A percentile compares a stretch with the other conserved stretches of the same genome.
Evolutionary conservation across 306 rosid species (phyloP).

Genomic region (Cucumis hystrix): DNA sequence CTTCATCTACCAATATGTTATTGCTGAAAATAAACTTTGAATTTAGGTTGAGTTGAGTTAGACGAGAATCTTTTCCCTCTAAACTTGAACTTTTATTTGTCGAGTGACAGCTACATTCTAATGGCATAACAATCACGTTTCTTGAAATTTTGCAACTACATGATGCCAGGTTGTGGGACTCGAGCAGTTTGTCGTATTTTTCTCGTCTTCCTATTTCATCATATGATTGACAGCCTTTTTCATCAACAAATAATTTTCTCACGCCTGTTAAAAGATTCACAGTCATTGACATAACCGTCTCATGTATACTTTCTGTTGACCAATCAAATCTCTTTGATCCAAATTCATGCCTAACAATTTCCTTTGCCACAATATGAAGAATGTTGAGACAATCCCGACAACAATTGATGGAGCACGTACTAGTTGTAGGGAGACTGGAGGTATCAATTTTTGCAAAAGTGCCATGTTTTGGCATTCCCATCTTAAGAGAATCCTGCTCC

Average conservation of each 20-base stretch:
- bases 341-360: conserved; percentile 29
- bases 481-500: too few relatives aligned
- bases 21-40: too few relatives aligned
- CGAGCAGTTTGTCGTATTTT: conserved; percentile 10
- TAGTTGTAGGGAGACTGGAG: too few relatives aligned
- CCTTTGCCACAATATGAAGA: conserved; percentile 29
- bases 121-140: too few relatives aligned
- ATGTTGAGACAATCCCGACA: conserved; percentile 47
- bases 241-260: conserved; percentile 25
- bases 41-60: too few relatives aligned
- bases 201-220: conserved; percentile 12
- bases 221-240: conserved; percentile 13
- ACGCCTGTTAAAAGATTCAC: conserved; percentile 53
- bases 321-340: conserved; percentile 17
- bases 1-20: too few relatives aligned
- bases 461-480: too few relatives aligned
- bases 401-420: conserved; percentile 20
- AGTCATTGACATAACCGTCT: conserved; percentile 42
- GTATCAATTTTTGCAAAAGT: too few relatives aligned
- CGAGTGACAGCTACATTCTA: too few relatives aligned
- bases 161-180: conserved; percentile 7
- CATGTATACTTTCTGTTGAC: conserved; percentile 68
- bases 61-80: too few relatives aligned
- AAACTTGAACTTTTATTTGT: too few relatives aligned
- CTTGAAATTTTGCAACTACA: background rate